These are phyloP conservation scores for Verticillium nonalfalfae DNA, from an alignment of 2,329 filamentous ascomycete genomes.

Conservation along the genomic window DNA sequence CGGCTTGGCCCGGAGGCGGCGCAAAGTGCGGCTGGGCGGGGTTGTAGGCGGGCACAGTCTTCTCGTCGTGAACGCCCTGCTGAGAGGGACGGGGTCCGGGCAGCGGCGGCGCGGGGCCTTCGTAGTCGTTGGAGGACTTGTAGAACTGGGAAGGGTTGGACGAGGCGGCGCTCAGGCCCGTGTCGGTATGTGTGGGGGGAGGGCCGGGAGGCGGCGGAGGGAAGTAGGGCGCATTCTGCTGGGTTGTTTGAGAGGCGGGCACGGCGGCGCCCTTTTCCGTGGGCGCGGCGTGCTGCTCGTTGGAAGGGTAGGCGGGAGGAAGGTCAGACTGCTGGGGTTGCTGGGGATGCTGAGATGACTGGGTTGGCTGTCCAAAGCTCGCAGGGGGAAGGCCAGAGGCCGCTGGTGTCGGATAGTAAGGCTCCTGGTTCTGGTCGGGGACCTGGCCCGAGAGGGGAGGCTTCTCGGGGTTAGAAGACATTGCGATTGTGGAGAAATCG, in stretches of 20 bases:
- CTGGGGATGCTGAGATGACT: slow-evolving; percentile 1
- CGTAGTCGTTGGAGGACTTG: slow-evolving; percentile 1
- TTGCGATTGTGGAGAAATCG: neutral
- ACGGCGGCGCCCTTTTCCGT: neutral
- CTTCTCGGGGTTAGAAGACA: slow-evolving; percentile 9
- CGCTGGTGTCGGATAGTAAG: neutral
- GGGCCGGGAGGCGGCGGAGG: slow-evolving; percentile 6
- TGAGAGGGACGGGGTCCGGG: slow-evolving; percentile 1
- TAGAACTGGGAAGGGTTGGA: neutral
- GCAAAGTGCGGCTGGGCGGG: slow-evolving; percentile 6
- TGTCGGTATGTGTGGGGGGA: slow-evolving; percentile 8
- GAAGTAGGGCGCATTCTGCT: neutral
- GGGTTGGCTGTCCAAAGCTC: neutral
- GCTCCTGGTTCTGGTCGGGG: neutral
- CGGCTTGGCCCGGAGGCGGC: slow-evolving; percentile 1
- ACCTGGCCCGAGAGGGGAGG: slow-evolving; percentile 4
- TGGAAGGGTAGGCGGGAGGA: slow-evolving; percentile 8
- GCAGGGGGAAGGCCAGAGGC: neutral
- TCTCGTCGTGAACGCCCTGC: neutral
- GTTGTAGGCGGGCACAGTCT: slow-evolving; percentile 6
- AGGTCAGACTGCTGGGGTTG: slow-evolving; percentile 7
- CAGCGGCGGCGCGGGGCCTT: neutral
- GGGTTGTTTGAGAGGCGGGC: neutral
- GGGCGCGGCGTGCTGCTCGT: neutral
- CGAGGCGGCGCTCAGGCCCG: neutral